Percentiles rank a stretch among this genome's conserved stretches.
phyloP scores from a whole-genome alignment of 805 yeast genomes.

The Lipomyces lipofer region DNA sequence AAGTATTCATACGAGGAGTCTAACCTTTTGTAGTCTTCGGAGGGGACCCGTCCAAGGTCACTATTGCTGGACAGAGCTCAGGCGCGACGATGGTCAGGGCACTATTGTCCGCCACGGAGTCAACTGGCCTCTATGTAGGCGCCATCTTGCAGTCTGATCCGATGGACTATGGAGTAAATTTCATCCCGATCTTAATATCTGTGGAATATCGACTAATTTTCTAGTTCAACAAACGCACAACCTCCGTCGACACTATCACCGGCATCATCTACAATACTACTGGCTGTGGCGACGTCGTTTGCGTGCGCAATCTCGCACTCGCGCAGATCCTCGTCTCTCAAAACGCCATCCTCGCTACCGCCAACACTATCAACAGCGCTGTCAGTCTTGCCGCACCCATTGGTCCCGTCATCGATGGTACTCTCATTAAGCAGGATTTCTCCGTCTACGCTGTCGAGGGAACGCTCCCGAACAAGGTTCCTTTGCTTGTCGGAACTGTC shows the following conservation, averaged over 20 bases:
- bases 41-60: constrained; percentile 38
- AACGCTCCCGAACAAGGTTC: constrained; percentile 30
- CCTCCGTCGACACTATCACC: constrained; percentile 15
- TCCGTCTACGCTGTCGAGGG: constrained; percentile 19
- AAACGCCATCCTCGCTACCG: constrained; percentile 3
- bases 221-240: constrained; percentile 19
- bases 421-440: constrained; percentile 28
- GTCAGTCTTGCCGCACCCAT: constrained; percentile 31
- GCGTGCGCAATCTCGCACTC: constrained; percentile 18
- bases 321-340: constrained; percentile 21
- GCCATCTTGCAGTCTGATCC: constrained; percentile 31
- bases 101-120: constrained; percentile 15
- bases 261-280: constrained; percentile 13
- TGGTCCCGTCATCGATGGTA: constrained; percentile 36
- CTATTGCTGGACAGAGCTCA: constrained; percentile 42
- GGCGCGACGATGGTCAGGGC: constrained; percentile 35
- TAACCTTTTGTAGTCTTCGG: constrained; percentile 32
- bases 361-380: constrained; percentile 5
- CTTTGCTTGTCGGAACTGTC: constrained; percentile 34
- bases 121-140: constrained; percentile 16
- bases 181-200: not conserved
- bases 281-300: constrained; percentile 21
- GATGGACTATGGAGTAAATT: constrained; percentile 26
- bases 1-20: not conserved
- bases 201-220: not conserved